phyloP scores from a whole-genome alignment of 345 rosid species.

The Populus euphratica region DNA sequence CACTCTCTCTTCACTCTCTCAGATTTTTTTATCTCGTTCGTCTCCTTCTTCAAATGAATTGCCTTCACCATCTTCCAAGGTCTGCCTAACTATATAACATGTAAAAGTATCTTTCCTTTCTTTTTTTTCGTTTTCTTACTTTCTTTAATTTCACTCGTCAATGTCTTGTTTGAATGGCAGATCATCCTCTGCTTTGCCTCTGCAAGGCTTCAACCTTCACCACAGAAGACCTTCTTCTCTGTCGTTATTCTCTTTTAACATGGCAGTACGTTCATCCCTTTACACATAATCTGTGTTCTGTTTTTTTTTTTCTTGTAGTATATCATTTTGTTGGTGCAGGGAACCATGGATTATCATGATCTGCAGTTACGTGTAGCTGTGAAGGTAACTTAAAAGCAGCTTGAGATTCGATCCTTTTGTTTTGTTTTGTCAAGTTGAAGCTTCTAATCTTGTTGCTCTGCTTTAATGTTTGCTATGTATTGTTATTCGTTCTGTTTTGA shows the following conservation, averaged over 20 bases:
- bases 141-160: not conserved
- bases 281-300: not conserved
- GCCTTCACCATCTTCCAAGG: conserved; percentile 64
- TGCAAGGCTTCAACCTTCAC: conserved; percentile 36
- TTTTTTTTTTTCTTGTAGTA: not conserved
- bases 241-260: conserved; percentile 16
- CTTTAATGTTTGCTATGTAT: not conserved
- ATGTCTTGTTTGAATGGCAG: conserved; percentile 28
- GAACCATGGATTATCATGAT: conserved; percentile 33
- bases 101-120: not conserved
- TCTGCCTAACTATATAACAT: conserved; percentile 6
- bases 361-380: conserved; percentile 28
- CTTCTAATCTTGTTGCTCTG: not conserved
- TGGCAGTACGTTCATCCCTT: conserved; percentile 17
- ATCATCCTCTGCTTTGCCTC: conserved; percentile 52
- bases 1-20: not conserved
- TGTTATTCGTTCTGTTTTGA: not conserved
- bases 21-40: not conserved
- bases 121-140: not conserved
- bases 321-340: conserved; percentile 35
- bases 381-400: conserved; percentile 43
- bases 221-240: conserved; percentile 29
- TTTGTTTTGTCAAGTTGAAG: not conserved
- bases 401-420: not conserved
- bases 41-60: conserved; percentile 39